A percentile compares a stretch with the other conserved stretches of the same genome.
phyloP scores from a whole-genome alignment of 306 rosid genomes.

The Lathyrus oleraceus region DNA sequence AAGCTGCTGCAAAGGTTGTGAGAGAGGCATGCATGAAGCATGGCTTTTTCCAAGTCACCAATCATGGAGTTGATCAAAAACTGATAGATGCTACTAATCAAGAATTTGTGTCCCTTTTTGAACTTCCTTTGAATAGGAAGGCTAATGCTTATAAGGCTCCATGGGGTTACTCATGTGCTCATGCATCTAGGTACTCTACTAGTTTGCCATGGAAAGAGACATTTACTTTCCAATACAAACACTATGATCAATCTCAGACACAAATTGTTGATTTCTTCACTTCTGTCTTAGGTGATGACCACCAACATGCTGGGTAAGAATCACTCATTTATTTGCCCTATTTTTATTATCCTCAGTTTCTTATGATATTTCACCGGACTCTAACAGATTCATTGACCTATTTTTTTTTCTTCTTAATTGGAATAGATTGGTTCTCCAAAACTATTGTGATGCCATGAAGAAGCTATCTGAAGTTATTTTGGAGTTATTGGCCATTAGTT shows the following conservation, averaged over 20 bases:
- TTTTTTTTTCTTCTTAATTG: not conserved
- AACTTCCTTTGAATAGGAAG: slow-evolving; percentile 53
- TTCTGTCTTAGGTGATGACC: slow-evolving; percentile 45
- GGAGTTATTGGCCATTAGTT: slow-evolving; percentile 64
- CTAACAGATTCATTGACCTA: not conserved
- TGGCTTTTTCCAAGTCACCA: slow-evolving; percentile 66
- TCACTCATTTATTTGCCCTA: too few relatives aligned
- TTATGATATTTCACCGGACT: too few relatives aligned
- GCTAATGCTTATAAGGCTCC: slow-evolving; percentile 29
- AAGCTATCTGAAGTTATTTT: slow-evolving; percentile 39
- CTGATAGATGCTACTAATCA: slow-evolving; percentile 51
- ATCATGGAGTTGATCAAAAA: slow-evolving; percentile 54
- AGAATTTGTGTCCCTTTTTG: slow-evolving; percentile 44
- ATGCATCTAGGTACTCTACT: slow-evolving; percentile 50
- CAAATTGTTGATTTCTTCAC: slow-evolving; percentile 47
- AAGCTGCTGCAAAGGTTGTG: slow-evolving; percentile 44
- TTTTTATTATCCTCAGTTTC: too few relatives aligned
- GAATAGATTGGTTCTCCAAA: slow-evolving; percentile 55
- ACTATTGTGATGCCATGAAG: slow-evolving; percentile 61
- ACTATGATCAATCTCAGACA: not conserved
- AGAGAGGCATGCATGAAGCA: slow-evolving; percentile 57
- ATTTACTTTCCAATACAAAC: slow-evolving; percentile 38
- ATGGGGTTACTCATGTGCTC: slow-evolving; percentile 62
- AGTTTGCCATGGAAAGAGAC: slow-evolving; percentile 76
- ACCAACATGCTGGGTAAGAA: slow-evolving; percentile 51